Evolutionary conservation across 2,329 filamentous ascomycete species (phyloP), one percentile per base, ranked within the genome.

Genomic region (Cladosporium sp.): DNA sequence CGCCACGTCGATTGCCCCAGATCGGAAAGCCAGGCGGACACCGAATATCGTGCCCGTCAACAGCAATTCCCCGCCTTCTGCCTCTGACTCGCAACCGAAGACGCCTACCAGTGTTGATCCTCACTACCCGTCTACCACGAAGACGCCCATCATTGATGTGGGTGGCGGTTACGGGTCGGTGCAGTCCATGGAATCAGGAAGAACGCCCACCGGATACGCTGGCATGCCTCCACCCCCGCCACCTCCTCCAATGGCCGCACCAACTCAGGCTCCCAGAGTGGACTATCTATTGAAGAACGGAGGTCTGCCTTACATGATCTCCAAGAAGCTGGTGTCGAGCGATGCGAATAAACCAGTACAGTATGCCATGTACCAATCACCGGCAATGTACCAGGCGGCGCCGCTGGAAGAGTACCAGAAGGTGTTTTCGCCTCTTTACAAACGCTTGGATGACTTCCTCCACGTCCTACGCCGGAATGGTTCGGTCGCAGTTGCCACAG

Each of bases 281-380:
- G 92, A 97, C 67, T 97, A 97, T 66, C 76, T 97, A 14, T 78
- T 96, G 51, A 89, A 93, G 62, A 86, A 96, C 68, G 92, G 92
- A 37, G 92, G 92, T 1, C 73, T 97, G 14, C 70, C 83, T 18
- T 79, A 86, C 42, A 76, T 83, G 1, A 80, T 93, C 0, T 83
- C 90, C 1, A 87, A 85, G 61, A 82, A 83, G 54, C 82, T 96
- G 49, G 74, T 95, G 7, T 78, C 83, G 41, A 74, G 81, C 53
- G 85, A 81, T 32, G 77, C 71, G 28, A 49, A 52, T 76, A 74
- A 66, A 68, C 80, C 74, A 55, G 79, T 74, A 32, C 77, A 81
- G 1, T 81, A 83, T 6, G 84, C 85, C 49, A 78, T 81, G 7
- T 75, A 76, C 56, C 67, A 67, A 43, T 83, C 85, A 2, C 77